Base-by-base conservation (phyloP, 768 basidiomycete genomes). In the Imleria badia region DNA sequence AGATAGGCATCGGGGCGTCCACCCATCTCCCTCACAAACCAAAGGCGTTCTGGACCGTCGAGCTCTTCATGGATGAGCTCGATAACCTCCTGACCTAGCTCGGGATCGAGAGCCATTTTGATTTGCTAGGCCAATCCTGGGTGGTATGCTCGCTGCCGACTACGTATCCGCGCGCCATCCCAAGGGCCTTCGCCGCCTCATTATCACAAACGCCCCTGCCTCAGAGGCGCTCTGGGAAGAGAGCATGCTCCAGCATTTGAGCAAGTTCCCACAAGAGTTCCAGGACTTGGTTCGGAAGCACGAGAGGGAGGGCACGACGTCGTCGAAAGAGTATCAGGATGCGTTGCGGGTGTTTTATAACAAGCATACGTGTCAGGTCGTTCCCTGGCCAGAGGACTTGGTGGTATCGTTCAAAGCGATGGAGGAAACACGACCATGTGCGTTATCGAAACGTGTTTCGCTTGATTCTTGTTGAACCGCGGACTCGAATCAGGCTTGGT, bases 81-180 rank as follows among this genome's bases (percentile, higher is more conserved):
- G 69, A 72, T 35, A 81, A 80, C 55, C 58, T 84, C n/a, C 41
- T 82, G 33, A 47, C 52, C 5, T 63, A 77, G 35, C 68, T 84
- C 22, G 72, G 66, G 1, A 72, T 83, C 50, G 44, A 68, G 19
- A 63, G 68, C 14, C 60, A 61, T 3, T 83, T 74, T 60, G 71
- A 75, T 50, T 55, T 83, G 5, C 56, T 79, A 3, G 83, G 83
- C 0, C 81, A 83, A 31, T 81, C 80, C 4, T 83, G 82, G 82
- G 82, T 11, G 80, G 78, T 1, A 79, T 80, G 66, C 71, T 83
- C 12, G 78, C 70, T 0, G 50, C 68, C 3, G 72, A 76, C 38
- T 78, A 73, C 47, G 77, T 64, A 1, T 61, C 73, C n/a, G 60
- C 65, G 2, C 65, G 67, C 6, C 66, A 72, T 13, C 78, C 78